phyloP scores from a whole-genome alignment of 257 asterid genomes.

The Marsdenia floribunda region DNA sequence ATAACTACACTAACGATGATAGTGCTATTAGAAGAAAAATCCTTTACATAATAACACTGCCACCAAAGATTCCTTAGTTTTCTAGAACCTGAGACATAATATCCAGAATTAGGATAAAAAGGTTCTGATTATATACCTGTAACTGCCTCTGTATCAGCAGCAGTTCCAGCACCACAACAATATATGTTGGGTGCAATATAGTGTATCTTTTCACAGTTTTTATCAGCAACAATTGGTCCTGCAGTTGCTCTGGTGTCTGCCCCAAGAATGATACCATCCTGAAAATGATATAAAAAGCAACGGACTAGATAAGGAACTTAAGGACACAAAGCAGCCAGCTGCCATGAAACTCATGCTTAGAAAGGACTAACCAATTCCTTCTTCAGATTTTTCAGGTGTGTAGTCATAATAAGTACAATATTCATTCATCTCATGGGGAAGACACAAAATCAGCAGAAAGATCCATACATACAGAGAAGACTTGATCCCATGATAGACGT shows the following conservation, averaged over 20 bases:
- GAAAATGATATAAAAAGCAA: constrained; percentile 16
- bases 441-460: neutral
- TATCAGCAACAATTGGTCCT: constrained; percentile 99
- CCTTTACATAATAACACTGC: neutral
- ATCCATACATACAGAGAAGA: neutral
- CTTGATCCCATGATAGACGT: neutral
- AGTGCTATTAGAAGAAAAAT: neutral
- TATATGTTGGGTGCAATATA: constrained; percentile 83
- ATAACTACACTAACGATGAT: neutral
- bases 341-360: neutral
- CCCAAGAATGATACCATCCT: constrained; percentile 99
- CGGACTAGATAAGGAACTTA: constrained; percentile 11
- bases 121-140: constrained; percentile 42
- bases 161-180: constrained; percentile 90
- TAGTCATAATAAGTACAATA: neutral
- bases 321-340: neutral
- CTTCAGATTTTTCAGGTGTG: neutral
- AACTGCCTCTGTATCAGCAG: constrained; percentile 96
- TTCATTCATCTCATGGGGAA: neutral
- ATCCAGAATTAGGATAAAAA: neutral
- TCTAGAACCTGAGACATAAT: neutral
- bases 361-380: neutral
- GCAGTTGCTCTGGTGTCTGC: constrained; percentile 98
- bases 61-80: neutral
- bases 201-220: constrained; percentile 95